Conservation (phyloP, 2,329 filamentous ascomycete genomes). For the Penicillium sp. region DNA sequence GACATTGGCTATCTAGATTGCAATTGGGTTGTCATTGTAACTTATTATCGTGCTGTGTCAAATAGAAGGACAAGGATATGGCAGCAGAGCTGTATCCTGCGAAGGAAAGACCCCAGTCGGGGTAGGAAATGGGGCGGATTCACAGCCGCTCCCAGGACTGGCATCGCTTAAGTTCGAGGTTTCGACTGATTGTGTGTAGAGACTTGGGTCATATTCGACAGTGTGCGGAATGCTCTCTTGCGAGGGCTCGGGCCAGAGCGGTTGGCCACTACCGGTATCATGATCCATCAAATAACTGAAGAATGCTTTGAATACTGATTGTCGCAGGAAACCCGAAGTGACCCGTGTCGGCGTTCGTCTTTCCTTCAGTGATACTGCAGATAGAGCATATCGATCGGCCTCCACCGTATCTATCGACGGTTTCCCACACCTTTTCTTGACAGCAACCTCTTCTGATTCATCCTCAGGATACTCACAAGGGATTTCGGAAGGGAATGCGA, state of each 20-base stretch:
- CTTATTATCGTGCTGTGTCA: neutral
- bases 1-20: neutral
- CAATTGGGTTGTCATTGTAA: neutral
- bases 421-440: constrained; percentile 4
- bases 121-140: neutral
- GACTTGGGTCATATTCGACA: constrained; percentile 13
- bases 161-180: neutral
- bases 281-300: constrained; percentile 5
- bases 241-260: neutral
- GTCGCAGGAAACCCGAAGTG: constrained; percentile 11
- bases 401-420: constrained; percentile 7
- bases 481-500: neutral
- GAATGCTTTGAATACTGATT: constrained; percentile 14
- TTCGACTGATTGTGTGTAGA: constrained; percentile 1
- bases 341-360: neutral
- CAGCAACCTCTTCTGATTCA: constrained; percentile 1
- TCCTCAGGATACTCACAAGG: constrained; percentile 7
- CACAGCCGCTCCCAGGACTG: neutral
- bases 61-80: neutral
- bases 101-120: neutral
- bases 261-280: neutral
- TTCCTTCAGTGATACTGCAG: constrained; percentile 2
- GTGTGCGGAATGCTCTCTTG: constrained; percentile 2
- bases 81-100: neutral
- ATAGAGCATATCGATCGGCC: constrained; percentile 11